These are phyloP conservation scores for Gonium pectorale DNA, from an alignment of 139 green algal species.

Conservation along the genomic window DNA sequence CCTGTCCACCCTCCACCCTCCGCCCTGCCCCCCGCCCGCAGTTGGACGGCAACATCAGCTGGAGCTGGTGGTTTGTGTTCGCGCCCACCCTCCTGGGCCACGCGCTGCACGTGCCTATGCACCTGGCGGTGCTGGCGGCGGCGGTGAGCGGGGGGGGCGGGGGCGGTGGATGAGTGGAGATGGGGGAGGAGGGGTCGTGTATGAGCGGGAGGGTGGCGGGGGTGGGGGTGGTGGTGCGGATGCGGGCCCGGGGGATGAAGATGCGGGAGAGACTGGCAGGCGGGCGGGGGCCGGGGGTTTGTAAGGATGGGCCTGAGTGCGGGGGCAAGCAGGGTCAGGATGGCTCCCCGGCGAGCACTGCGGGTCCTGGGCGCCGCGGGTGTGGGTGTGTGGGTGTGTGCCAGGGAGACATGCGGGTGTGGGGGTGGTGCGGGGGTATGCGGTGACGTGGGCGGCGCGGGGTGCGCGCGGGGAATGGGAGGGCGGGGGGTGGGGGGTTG, in stretches of 20 bases:
- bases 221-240: background rate
- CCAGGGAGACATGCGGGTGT: background rate
- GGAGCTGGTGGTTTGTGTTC: constrained; percentile 42
- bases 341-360: too few species aligned
- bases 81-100: constrained; percentile 21
- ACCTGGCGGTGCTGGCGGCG: background rate
- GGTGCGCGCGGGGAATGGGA: background rate
- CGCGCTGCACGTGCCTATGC: constrained; percentile 27
- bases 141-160: constrained; percentile 24
- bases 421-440: background rate
- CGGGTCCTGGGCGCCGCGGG: too few species aligned
- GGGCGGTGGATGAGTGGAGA: background rate
- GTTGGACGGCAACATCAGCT: background rate
- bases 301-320: too few species aligned
- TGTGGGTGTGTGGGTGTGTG: too few species aligned
- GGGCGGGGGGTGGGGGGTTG: background rate
- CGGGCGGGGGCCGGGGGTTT: too few species aligned
- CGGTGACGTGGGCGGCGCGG: background rate
- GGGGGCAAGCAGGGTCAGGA: too few species aligned
- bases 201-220: too few species aligned
- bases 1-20: too few species aligned
- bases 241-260: background rate
- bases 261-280: too few species aligned
- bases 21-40: too few species aligned
- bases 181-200: too few species aligned